A percentile compares a stretch with the other conserved stretches of the same genome.
Conservation (phyloP, 164 flowering plant species). For the Vitis cinerea region DNA sequence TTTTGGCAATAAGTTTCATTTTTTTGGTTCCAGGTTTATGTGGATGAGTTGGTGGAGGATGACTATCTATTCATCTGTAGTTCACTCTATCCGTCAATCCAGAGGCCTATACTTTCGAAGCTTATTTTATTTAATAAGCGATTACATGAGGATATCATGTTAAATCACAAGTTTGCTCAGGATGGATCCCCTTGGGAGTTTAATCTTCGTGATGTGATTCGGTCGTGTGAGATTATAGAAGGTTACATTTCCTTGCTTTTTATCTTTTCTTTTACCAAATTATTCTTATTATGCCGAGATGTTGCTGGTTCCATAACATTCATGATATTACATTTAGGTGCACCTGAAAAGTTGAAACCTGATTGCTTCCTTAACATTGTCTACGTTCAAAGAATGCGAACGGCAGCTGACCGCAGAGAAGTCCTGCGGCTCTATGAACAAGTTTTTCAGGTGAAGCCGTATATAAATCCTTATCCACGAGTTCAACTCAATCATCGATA, state of each 20-base stretch:
- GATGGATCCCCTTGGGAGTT: conserved; percentile 99
- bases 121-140: conserved; percentile 69
- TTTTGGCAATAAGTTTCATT: neutral
- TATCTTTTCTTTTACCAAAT: neutral
- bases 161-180: conserved; percentile 66
- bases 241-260: conserved; percentile 22
- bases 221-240: conserved; percentile 84
- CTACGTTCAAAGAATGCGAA: conserved; percentile 92
- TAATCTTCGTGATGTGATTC: conserved; percentile 89
- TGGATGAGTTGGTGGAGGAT: conserved; percentile 81
- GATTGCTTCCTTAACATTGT: conserved; percentile 66
- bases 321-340: conserved; percentile 35
- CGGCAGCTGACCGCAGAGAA: conserved; percentile 65
- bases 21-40: conserved; percentile 66
- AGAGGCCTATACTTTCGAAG: conserved; percentile 48
- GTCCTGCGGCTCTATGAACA: conserved; percentile 68
- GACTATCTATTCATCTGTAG: conserved; percentile 77
- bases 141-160: conserved; percentile 75
- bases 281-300: neutral
- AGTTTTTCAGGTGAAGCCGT: conserved; percentile 61
- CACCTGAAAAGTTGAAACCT: conserved; percentile 41
- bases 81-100: conserved; percentile 69
- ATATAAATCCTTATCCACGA: conserved; percentile 62
- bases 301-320: conserved; percentile 8
- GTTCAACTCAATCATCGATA: conserved; percentile 50